Percentiles rank a stretch among this genome's conserved stretches.
These are phyloP conservation scores for Cydonia oblonga DNA, from an alignment of 331 rosid species.

Conservation along the genomic window DNA sequence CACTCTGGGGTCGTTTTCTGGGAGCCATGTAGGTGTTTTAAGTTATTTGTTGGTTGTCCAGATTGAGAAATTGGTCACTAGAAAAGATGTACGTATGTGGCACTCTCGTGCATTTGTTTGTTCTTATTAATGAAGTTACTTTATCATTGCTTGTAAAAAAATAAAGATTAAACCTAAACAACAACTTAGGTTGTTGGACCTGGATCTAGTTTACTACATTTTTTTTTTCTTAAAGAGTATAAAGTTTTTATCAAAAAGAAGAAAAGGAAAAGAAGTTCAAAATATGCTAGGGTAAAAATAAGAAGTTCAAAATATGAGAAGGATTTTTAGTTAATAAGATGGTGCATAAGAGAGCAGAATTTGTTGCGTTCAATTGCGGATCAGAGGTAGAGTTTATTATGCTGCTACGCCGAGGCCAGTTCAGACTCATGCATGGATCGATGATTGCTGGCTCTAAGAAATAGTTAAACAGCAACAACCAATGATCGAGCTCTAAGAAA, in stretches of 20 bases:
- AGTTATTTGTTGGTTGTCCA: too few species aligned
- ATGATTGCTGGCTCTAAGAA: neutral
- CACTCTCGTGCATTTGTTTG: too few species aligned
- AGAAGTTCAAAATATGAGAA: neutral
- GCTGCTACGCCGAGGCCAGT: neutral
- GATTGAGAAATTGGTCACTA: too few species aligned
- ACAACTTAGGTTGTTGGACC: neutral
- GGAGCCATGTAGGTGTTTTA: too few species aligned
- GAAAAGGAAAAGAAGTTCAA: neutral
- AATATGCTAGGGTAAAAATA: neutral
- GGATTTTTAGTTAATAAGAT: neutral
- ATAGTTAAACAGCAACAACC: neutral
- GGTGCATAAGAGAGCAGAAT: neutral
- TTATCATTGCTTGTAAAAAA: too few species aligned
- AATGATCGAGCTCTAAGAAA: neutral
- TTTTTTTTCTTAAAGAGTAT: neutral
- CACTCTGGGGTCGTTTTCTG: too few species aligned
- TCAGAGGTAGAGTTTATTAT: neutral
- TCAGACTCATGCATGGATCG: neutral
- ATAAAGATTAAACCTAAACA: too few species aligned
- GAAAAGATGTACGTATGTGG: too few species aligned
- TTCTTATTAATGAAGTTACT: too few species aligned
- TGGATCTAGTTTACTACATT: neutral
- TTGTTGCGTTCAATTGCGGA: neutral
- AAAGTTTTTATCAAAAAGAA: neutral